Percentiles rank a stretch among this genome's conserved stretches.
Conservation (phyloP, 2,329 filamentous ascomycete genomes). For the Alternaria alternata region DNA sequence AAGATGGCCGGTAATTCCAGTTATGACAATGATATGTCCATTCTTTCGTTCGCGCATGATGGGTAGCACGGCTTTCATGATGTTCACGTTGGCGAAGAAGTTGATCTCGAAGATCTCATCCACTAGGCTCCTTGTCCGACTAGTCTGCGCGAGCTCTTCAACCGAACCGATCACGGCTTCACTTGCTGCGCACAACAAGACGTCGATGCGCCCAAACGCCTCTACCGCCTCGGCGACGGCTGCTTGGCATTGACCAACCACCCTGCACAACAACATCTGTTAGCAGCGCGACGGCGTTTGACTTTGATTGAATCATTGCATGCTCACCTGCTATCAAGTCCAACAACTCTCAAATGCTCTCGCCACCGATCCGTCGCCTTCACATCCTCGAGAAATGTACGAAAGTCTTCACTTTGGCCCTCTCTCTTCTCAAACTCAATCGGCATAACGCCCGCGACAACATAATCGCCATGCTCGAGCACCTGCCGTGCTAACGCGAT, state of each 20-base stretch:
- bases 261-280: slow-evolving; percentile 47
- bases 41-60: slow-evolving; percentile 80
- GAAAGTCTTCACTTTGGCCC: slow-evolving; percentile 77
- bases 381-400: slow-evolving; percentile 74
- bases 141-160: slow-evolving; percentile 82
- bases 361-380: slow-evolving; percentile 80
- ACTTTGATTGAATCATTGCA: slow-evolving; percentile 12
- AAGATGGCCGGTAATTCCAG: slow-evolving; percentile 89
- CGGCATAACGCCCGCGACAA: slow-evolving; percentile 83
- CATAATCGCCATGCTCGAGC: slow-evolving; percentile 89
- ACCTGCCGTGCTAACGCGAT: slow-evolving; percentile 82
- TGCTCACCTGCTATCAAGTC: slow-evolving; percentile 62
- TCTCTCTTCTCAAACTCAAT: slow-evolving; percentile 77
- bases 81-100: slow-evolving; percentile 95
- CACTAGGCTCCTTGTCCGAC: slow-evolving; percentile 77
- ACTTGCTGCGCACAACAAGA: slow-evolving; percentile 86
- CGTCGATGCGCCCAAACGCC: slow-evolving; percentile 86
- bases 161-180: slow-evolving; percentile 91
- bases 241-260: slow-evolving; percentile 77
- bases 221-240: slow-evolving; percentile 87
- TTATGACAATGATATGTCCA: slow-evolving; percentile 89
- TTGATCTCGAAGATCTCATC: slow-evolving; percentile 93
- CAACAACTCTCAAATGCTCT: slow-evolving; percentile 73
- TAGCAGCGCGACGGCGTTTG: background rate
- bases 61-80: slow-evolving; percentile 87